Evolutionary conservation across 2,329 filamentous ascomycete species (phyloP).

Genomic region (Claviceps arundinis): DNA sequence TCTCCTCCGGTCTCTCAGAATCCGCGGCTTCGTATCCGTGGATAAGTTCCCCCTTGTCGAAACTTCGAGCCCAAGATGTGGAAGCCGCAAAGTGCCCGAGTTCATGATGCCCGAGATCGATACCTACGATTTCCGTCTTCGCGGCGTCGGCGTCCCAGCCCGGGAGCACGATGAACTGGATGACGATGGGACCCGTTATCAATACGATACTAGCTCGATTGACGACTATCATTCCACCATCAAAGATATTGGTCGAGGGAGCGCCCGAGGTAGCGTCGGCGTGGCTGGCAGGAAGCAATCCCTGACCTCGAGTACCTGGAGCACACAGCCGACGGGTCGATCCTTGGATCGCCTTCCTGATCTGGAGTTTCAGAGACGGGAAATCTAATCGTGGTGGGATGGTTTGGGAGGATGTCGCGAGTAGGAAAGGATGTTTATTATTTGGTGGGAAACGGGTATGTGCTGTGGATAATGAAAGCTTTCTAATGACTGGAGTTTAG

Average conservation of each 20-base stretch:
- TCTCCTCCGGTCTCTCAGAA: conserved; percentile 33
- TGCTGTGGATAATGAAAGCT: too few species aligned
- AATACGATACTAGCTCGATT: conserved; percentile 10
- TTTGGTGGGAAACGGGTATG: too few species aligned
- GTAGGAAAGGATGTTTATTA: background rate
- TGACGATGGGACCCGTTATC: background rate
- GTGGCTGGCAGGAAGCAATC: conserved; percentile 18
- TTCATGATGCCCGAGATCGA: conserved; percentile 14
- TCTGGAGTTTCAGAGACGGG: conserved; percentile 15
- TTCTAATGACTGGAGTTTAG: too few species aligned
- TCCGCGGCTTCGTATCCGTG: conserved; percentile 33
- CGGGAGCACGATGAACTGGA: background rate
- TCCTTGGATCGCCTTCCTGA: conserved; percentile 18
- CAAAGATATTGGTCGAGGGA: background rate
- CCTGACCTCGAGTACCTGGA: conserved; percentile 12
- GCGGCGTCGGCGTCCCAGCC: conserved; percentile 13
- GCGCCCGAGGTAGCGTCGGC: conserved; percentile 21
- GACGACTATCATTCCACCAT: conserved; percentile 7
- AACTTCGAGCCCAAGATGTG: conserved; percentile 13
- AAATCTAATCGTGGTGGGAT: conserved; percentile 14
- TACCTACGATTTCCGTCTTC: conserved; percentile 24
- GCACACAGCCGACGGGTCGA: conserved; percentile 9
- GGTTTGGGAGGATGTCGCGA: background rate
- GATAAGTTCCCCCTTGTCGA: conserved; percentile 21
- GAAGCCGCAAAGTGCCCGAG: conserved; percentile 11